Evolutionary conservation across 176 grass and related monocot species (phyloP).

Genomic region (Otatea glauca): DNA sequence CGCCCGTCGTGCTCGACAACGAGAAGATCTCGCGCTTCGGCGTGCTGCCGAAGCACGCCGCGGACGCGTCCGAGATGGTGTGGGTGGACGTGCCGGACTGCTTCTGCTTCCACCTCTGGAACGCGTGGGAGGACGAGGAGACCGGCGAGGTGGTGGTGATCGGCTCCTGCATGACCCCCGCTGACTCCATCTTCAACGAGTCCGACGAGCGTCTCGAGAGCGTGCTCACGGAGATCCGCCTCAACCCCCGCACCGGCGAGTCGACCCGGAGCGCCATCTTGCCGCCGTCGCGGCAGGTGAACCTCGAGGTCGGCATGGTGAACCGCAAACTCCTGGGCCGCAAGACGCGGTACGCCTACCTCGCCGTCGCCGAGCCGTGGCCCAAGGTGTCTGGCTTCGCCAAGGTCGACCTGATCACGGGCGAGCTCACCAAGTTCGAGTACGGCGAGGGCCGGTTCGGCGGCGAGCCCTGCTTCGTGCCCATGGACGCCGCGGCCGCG

Average conservation of each 20-base stretch:
- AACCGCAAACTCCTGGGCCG: conserved; percentile 76
- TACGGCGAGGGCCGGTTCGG: conserved; percentile 77
- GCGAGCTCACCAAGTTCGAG: conserved; percentile 66
- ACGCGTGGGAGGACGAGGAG: conserved; percentile 86
- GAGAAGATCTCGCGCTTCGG: conserved; percentile 83
- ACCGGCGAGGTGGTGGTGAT: conserved; percentile 80
- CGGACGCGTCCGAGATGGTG: conserved; percentile 62
- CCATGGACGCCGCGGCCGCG: conserved; percentile 32
- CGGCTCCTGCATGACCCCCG: conserved; percentile 94
- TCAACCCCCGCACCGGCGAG: conserved; percentile 67
- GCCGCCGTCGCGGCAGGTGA: conserved; percentile 54
- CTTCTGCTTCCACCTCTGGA: conserved; percentile 99
- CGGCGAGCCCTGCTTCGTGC: conserved; percentile 90
- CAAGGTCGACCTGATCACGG: conserved; percentile 81
- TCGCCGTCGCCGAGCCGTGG: conserved; percentile 92
- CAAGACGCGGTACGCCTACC: conserved; percentile 79
- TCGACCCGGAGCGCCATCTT: conserved; percentile 70
- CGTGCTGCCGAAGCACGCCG: conserved; percentile 74
- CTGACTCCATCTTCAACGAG: conserved; percentile 97
- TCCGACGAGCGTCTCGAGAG: conserved; percentile 71
- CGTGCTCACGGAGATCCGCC: conserved; percentile 88
- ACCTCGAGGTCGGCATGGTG: conserved; percentile 96
- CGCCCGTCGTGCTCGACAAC: conserved; percentile 81
- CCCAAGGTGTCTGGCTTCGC: conserved; percentile 95
- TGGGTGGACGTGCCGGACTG: conserved; percentile 97